Conservation (phyloP, 2,329 filamentous ascomycete genomes). For the Claviceps sp. region DNA sequence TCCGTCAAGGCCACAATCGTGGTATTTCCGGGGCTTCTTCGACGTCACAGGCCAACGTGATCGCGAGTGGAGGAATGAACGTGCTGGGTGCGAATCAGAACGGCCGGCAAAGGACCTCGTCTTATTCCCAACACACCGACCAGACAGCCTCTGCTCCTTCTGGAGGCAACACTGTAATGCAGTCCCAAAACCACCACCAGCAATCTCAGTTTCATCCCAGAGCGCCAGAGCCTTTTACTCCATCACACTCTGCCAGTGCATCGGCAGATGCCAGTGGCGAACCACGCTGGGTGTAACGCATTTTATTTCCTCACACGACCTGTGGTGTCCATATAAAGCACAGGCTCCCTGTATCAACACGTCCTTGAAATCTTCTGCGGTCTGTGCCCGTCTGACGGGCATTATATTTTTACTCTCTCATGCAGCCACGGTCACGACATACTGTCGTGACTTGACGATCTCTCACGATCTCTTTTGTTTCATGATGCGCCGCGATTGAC, state of each 20-base stretch:
- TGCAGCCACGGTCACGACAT: conserved; percentile 21
- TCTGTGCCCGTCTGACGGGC: conserved; percentile 10
- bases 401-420: conserved; percentile 12
- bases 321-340: conserved; percentile 12
- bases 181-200: conserved; percentile 11
- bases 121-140: conserved; percentile 19
- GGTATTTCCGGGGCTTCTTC: conserved; percentile 26
- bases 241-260: conserved; percentile 12
- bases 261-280: conserved; percentile 18
- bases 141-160: conserved; percentile 19
- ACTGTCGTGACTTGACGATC: conserved; percentile 28
- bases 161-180: conserved; percentile 14
- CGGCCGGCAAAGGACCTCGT: conserved; percentile 20
- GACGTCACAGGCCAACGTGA: conserved; percentile 19
- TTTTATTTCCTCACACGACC: conserved; percentile 8
- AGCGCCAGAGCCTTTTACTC: conserved; percentile 14
- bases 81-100: conserved; percentile 9
- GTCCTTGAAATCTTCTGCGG: conserved; percentile 8
- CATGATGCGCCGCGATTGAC: conserved; percentile 20
- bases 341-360: conserved; percentile 18
- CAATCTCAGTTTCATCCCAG: conserved; percentile 16
- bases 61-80: conserved; percentile 13
- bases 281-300: conserved; percentile 25
- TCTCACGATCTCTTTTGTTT: conserved; percentile 16
- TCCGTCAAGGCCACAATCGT: conserved; percentile 31